Evolutionary conservation across 2,329 filamentous ascomycete genomes (phyloP), one percentile per base, ranked within the genome.

Genomic region (Cladosporium sp.): DNA sequence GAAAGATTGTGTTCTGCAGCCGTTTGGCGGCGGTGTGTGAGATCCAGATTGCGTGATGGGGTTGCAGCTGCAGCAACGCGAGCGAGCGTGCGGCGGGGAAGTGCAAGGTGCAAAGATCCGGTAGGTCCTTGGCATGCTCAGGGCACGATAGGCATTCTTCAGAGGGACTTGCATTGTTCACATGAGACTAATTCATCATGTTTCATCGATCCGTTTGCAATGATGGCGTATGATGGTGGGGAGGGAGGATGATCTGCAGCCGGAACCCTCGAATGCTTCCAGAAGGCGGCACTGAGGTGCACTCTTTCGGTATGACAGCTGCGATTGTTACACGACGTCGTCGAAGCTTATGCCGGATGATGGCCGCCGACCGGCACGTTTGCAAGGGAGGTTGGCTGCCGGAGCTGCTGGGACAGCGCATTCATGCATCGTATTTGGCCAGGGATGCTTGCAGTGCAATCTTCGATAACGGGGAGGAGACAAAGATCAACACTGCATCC

Each of bases 261-360:
- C 22, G 42, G 17, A 45, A 25, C 22, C 42, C 42, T 45, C 42
- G 12, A 34, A 42, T 47, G 39, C 42, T 55, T 55, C 52, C 52
- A 55, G 52, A 55, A 55, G 52, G 40, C 32, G 52, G 50, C 24
- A 47, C 13, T 36, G 34, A 36, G 17, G 28, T 37, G 28, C 34
- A 37, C 47, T 36, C 34, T 50, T 50, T 50, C 19, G 34, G 47
- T 50, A 45, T 55, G 52, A 55, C 52, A 47, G 52, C 40, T 36
- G 15, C 22, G 37, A 15, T 22, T 24, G 52, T 55, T 13, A 19
- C 40, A 55, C 52, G 10, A 32, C 52, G 32, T 45, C 35, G n/a
- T 17, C n/a, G 24, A 35, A 37, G 52, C 52, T 47, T 55, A 47
- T 55, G 52, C 52, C 52, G 52, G 52, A 55, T 55, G 52, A 55